Percentiles rank a stretch among this genome's conserved stretches.
Evolutionary conservation across 2,329 filamentous ascomycete genomes (phyloP).

Genomic region (Paraphoma chrysanthemicola): DNA sequence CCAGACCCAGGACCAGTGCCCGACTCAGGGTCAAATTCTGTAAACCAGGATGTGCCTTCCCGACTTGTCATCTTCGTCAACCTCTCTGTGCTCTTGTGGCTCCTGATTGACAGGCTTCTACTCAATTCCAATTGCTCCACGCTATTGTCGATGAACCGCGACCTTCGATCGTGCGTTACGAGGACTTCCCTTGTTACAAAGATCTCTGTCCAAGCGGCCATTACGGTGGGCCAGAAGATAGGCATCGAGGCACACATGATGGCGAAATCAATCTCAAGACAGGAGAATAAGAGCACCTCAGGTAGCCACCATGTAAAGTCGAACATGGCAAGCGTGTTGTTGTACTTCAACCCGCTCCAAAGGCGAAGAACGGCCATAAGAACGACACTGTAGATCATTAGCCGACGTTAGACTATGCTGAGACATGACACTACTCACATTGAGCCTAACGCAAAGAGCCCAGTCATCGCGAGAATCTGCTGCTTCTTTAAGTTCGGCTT

Average conservation of each 20-base stretch:
- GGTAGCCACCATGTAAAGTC: conserved; percentile 45
- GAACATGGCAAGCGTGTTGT: conserved; percentile 13
- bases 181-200: conserved; percentile 45
- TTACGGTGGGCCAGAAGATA: conserved; percentile 46
- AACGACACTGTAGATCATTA: conserved; percentile 28
- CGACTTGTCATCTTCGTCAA: conserved; percentile 20
- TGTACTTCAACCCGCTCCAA: conserved; percentile 32
- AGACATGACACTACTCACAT: conserved; percentile 17
- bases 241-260: conserved; percentile 47
- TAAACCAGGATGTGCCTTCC: conserved; percentile 14
- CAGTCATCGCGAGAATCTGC: conserved; percentile 34
- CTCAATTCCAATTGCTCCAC: conserved; percentile 26
- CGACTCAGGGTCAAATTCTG: conserved; percentile 15
- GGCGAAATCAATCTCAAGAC: conserved; percentile 44
- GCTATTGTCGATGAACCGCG: conserved; percentile 5
- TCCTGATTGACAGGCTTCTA: conserved; percentile 24
- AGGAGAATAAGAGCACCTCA: conserved; percentile 36
- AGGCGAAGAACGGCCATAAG: conserved; percentile 38
- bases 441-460: conserved; percentile 33
- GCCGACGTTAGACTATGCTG: background rate
- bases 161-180: conserved; percentile 32
- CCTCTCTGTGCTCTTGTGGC: conserved; percentile 26
- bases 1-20: conserved; percentile 4
- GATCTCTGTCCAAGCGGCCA: conserved; percentile 36
- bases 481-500: conserved; percentile 26